These are phyloP conservation scores for Microbotryum lychnidis-dioicae DNA, from an alignment of 1,284 basidiomycete species.

Conservation along the genomic window DNA sequence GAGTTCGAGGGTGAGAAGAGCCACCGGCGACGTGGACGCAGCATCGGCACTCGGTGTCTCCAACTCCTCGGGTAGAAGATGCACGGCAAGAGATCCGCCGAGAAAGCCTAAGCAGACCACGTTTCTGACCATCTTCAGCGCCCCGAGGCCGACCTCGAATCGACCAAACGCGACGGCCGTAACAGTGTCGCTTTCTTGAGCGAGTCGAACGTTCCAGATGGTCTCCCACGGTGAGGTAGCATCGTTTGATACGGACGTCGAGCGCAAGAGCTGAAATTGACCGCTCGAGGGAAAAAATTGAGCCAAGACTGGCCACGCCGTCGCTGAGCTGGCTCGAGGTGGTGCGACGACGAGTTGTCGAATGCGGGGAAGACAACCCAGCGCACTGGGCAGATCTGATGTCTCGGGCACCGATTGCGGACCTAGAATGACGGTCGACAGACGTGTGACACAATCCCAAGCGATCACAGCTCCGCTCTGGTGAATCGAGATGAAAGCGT, in stretches of 20 bases:
- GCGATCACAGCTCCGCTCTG: constrained; percentile 13
- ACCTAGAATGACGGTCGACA: not conserved
- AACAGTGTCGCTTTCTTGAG: not conserved
- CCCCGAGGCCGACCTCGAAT: constrained; percentile 1
- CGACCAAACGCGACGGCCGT: constrained; percentile 4
- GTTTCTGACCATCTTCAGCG: not conserved
- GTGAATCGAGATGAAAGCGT: constrained; percentile 14
- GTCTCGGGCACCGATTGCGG: not conserved
- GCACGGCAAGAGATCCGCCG: constrained; percentile 63
- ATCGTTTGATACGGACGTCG: not conserved
- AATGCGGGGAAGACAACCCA: not conserved
- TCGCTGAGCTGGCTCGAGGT: not conserved
- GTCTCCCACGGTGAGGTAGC: not conserved
- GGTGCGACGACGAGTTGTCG: not conserved
- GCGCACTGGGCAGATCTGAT: not conserved
- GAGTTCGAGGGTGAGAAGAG: constrained; percentile 41
- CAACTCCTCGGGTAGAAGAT: constrained; percentile 46
- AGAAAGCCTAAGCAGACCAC: constrained; percentile 49
- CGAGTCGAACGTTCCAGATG: not conserved
- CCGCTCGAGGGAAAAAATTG: not conserved
- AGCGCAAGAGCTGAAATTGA: constrained; percentile 1
- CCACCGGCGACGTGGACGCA: constrained; percentile 50
- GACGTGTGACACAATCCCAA: constrained; percentile 17
- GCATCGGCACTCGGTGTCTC: constrained; percentile 54
- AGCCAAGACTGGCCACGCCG: not conserved